A percentile compares a stretch with the other conserved stretches of the same genome.
Evolutionary conservation across 139 green algal species (phyloP).

Genomic region (Trebouxia sp.): DNA sequence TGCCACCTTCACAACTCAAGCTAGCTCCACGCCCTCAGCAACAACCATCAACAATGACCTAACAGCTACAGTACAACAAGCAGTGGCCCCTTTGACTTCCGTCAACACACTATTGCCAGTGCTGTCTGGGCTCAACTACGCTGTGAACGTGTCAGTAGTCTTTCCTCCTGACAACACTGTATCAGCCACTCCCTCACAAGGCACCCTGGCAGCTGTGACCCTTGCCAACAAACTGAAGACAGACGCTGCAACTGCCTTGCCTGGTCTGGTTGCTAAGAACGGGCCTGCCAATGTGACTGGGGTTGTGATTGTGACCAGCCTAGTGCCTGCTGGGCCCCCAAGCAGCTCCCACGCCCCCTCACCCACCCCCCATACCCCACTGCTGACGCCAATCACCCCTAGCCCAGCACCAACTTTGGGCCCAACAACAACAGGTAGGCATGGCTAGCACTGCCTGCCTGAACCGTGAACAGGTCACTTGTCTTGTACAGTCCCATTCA

Average conservation of each 20-base stretch:
- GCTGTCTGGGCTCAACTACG: not conserved
- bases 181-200: conserved; percentile 1
- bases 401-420: too few relatives aligned
- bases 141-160: not conserved
- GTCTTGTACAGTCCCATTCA: too few relatives aligned
- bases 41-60: not conserved
- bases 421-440: not conserved
- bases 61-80: not conserved
- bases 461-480: too few relatives aligned
- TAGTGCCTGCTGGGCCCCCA: not conserved
- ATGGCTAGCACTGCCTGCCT: not conserved
- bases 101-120: not conserved
- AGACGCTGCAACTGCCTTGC: not conserved
- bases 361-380: not conserved
- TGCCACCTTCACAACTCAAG: not conserved
- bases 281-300: not conserved
- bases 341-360: not conserved
- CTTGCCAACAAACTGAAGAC: not conserved
- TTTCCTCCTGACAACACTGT: not conserved
- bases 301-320: not conserved
- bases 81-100: not conserved
- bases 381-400: too few relatives aligned
- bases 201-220: not conserved
- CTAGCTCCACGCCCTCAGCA: not conserved
- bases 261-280: not conserved